Conservation (phyloP, 2,329 filamentous ascomycete species). For the Drechslerella dactyloides region DNA sequence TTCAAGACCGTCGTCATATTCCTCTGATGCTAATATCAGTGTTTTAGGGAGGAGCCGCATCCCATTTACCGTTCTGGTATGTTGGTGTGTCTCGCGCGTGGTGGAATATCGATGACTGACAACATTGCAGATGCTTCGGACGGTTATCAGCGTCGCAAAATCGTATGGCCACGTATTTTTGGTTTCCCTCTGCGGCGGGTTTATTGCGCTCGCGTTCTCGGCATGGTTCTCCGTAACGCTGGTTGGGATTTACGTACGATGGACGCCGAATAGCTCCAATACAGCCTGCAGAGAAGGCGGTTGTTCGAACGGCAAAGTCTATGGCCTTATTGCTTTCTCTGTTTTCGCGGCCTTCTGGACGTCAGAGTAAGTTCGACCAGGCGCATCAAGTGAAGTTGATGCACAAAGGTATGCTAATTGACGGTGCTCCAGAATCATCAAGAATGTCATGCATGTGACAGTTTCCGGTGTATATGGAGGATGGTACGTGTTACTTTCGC, state of each 20-base stretch:
- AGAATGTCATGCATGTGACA: slow-evolving; percentile 88
- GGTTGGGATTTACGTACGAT: slow-evolving; percentile 84
- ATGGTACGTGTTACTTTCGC: slow-evolving; percentile 64
- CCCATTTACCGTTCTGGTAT: slow-evolving; percentile 77
- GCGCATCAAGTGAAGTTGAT: background rate
- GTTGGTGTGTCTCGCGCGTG: background rate
- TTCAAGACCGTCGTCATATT: background rate
- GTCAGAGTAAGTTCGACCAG: slow-evolving; percentile 69
- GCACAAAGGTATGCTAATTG: background rate
- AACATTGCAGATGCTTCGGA: slow-evolving; percentile 72
- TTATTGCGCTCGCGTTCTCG: slow-evolving; percentile 75
- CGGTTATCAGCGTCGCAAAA: slow-evolving; percentile 82
- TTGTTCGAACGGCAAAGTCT: slow-evolving; percentile 78
- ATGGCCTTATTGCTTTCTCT: slow-evolving; percentile 81
- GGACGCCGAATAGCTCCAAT: slow-evolving; percentile 65
- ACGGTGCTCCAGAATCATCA: slow-evolving; percentile 61
- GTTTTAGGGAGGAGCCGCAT: slow-evolving; percentile 74
- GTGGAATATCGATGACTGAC: slow-evolving; percentile 24
- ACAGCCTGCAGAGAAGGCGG: slow-evolving; percentile 62
- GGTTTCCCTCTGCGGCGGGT: slow-evolving; percentile 80
- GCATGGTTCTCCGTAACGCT: slow-evolving; percentile 88
- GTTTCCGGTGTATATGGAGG: slow-evolving; percentile 88
- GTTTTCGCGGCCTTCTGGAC: slow-evolving; percentile 96
- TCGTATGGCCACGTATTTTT: slow-evolving; percentile 84
- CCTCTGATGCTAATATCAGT: background rate